These are phyloP conservation scores for Beauveria sp. DNA, from an alignment of 2,329 filamentous ascomycete genomes.

Conservation along the genomic window DNA sequence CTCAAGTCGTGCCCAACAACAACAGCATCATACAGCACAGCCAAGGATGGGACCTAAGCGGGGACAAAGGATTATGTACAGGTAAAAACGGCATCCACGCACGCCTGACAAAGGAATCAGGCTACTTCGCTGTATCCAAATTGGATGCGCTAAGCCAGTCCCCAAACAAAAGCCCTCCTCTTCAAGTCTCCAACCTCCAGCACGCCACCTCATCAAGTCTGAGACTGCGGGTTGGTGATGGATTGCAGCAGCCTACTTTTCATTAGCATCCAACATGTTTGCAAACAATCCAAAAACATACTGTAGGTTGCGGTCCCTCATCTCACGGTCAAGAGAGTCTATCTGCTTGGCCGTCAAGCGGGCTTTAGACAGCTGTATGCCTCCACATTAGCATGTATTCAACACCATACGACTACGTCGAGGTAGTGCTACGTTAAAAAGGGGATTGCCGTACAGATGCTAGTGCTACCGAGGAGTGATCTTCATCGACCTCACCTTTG, in stretches of 20 bases:
- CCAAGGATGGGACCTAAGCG: background rate
- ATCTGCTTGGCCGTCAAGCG: slow-evolving; percentile 40
- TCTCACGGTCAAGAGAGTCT: slow-evolving; percentile 46
- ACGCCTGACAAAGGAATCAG: background rate
- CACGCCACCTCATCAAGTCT: background rate
- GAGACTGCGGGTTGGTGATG: slow-evolving; percentile 14
- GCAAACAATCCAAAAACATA: slow-evolving; percentile 17
- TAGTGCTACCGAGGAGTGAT: slow-evolving; percentile 57
- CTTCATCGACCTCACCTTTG: slow-evolving; percentile 54
- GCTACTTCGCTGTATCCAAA: background rate
- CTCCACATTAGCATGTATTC: slow-evolving; percentile 12
- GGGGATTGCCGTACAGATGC: slow-evolving; percentile 56
- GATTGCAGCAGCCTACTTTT: slow-evolving; percentile 15
- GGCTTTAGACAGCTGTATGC: slow-evolving; percentile 35
- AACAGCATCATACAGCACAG: background rate
- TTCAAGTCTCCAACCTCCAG: background rate
- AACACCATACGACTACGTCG: background rate
- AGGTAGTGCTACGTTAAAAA: slow-evolving; percentile 29
- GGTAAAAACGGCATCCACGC: background rate
- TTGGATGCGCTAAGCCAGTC: background rate
- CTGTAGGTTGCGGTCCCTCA: slow-evolving; percentile 47
- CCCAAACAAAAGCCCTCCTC: background rate
- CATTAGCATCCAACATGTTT: background rate
- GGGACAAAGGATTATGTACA: background rate
- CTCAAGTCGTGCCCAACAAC: slow-evolving; percentile 2